These are phyloP conservation scores for Capronia coronata DNA, from an alignment of 2,329 filamentous ascomycete genomes.

Conservation along the genomic window DNA sequence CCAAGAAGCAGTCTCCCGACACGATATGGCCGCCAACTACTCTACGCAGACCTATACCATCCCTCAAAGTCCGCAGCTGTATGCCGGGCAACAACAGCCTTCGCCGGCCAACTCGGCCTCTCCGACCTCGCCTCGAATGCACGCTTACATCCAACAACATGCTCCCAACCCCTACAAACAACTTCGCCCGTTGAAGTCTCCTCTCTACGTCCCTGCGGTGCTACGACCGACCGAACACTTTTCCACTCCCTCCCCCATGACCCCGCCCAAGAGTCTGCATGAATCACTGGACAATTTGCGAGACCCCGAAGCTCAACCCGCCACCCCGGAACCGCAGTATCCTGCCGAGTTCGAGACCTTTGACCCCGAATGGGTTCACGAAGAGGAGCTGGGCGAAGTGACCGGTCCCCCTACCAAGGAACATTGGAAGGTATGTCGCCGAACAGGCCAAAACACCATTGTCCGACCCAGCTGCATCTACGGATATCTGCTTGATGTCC, in stretches of 20 bases:
- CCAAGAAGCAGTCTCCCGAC: background rate
- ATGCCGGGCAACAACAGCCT: constrained; percentile 34
- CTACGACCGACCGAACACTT: constrained; percentile 55
- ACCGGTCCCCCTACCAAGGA: constrained; percentile 55
- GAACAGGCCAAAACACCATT: background rate
- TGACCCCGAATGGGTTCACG: constrained; percentile 23
- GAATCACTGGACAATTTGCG: constrained; percentile 48
- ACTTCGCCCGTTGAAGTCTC: constrained; percentile 53
- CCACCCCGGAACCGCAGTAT: constrained; percentile 12
- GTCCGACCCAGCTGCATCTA: background rate
- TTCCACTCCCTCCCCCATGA: constrained; percentile 39
- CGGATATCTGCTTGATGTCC: background rate
- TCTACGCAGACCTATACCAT: constrained; percentile 27
- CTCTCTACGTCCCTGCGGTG: constrained; percentile 58
- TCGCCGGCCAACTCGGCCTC: constrained; percentile 46
- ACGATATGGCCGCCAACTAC: constrained; percentile 25
- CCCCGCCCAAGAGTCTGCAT: constrained; percentile 49
- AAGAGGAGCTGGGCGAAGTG: constrained; percentile 48
- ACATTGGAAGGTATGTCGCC: constrained; percentile 57
- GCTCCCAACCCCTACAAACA: constrained; percentile 45
- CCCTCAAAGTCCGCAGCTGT: constrained; percentile 24
- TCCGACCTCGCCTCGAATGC: constrained; percentile 45
- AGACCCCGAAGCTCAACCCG: constrained; percentile 33
- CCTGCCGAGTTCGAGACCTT: constrained; percentile 15
- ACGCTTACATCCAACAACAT: constrained; percentile 32